phyloP scores from a whole-genome alignment of 345 rosid species.

The Capsella bursapastoris region DNA sequence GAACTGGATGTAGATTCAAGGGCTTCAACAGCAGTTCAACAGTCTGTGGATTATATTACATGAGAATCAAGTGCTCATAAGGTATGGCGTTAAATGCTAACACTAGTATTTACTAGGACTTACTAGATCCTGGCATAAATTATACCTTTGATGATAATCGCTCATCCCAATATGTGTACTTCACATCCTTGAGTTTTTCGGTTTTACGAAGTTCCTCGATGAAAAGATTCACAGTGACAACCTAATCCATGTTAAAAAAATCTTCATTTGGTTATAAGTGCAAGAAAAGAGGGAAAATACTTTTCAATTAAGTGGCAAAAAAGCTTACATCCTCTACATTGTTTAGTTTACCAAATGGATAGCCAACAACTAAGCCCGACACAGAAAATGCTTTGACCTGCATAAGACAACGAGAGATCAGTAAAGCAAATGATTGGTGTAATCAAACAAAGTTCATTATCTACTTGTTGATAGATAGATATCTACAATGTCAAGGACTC shows the following conservation, averaged over 20 bases:
- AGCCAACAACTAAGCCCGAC: constrained; percentile 74
- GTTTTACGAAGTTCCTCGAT: constrained; percentile 66
- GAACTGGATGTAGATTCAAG: constrained; percentile 60
- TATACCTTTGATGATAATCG: constrained; percentile 74
- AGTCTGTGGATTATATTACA: constrained; percentile 50
- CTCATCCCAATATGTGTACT: constrained; percentile 83
- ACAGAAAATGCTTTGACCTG: constrained; percentile 72
- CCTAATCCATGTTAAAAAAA: constrained; percentile 48
- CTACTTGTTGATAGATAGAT: not conserved
- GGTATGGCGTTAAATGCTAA: not conserved
- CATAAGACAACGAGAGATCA: constrained; percentile 6
- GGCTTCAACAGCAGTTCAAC: constrained; percentile 67
- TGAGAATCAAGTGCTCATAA: not conserved
- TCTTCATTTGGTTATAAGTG: constrained; percentile 4
- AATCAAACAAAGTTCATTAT: not conserved
- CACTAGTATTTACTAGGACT: not conserved
- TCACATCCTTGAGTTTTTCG: constrained; percentile 61
- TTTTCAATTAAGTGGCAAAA: constrained; percentile 8
- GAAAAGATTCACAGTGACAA: constrained; percentile 58
- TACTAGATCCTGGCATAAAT: not conserved
- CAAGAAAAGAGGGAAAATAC: constrained; percentile 6
- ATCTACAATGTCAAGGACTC: constrained; percentile 17
- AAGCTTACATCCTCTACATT: constrained; percentile 50
- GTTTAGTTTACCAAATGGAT: constrained; percentile 55
- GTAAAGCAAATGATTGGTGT: constrained; percentile 10